Conservation (phyloP, 768 basidiomycete species). For the Trametes villosa region DNA sequence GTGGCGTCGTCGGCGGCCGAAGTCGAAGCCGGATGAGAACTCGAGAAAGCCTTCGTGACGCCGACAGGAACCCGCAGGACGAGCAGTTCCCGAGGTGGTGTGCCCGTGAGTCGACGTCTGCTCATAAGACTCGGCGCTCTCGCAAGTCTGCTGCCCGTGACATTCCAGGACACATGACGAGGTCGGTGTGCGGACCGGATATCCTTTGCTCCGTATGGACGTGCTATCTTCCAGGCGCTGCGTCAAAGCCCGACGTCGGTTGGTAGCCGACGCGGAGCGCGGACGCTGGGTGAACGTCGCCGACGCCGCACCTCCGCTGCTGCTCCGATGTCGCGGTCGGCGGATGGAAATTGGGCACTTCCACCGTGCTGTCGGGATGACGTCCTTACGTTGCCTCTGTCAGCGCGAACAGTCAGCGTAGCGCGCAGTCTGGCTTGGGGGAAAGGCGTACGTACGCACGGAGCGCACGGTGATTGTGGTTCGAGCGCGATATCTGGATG, state of each 20-base stretch:
- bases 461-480: background rate
- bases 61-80: background rate
- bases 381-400: background rate
- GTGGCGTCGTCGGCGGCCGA: conserved; percentile 1
- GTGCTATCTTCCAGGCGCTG: background rate
- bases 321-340: background rate
- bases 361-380: background rate
- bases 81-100: no score
- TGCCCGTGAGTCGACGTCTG: background rate
- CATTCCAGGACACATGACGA: background rate
- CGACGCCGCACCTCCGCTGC: conserved; percentile 11
- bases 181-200: conserved; percentile 8
- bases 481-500: background rate
- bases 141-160: background rate
- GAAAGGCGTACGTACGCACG: background rate
- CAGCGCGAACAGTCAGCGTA: background rate
- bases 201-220: background rate
- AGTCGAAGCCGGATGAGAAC: background rate
- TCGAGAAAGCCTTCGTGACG: background rate
- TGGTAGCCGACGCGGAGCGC: background rate
- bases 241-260: background rate
- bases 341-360: background rate
- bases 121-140: background rate
- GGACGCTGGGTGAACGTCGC: background rate
- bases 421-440: conserved; percentile 3